Base-by-base conservation (phyloP, 129 eudicot genomes). In the Flaveria linearis region DNA sequence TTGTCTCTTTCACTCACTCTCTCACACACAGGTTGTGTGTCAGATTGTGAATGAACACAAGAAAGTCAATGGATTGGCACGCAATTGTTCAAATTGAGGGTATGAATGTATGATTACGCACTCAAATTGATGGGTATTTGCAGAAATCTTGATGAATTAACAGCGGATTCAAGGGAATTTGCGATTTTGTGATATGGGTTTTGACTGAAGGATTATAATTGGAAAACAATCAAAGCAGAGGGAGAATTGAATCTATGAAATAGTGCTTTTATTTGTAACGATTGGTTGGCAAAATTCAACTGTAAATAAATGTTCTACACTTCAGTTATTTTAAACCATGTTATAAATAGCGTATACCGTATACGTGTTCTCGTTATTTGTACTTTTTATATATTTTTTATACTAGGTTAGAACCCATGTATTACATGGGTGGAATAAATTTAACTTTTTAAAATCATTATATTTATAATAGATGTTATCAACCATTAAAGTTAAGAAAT, bases 31-130 rank as follows among this genome's bases (percentile, higher is more conserved):
- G 11, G 13, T 17, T 51, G 14, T 10, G 82, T 78, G 65, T 78
- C 72, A 55, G 18, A 17, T 18, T 77, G 81, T 77, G 75, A 77
- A 77, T 68, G 81, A 68, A 13, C 26, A n/a, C 13, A 55, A 23
- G 6, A 25, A 69, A 57, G 25, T 57, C 51, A 69, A 78, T 41
- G 26, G 50, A 28, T 61, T 26, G 62, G 28, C 12, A 69, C 46
- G 4, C 71, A 78, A 58, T 45, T 43, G 25, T 45, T 78, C 70
- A 47, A 78, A 78, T 45, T 49, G 47, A 0, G 41, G 41, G 41
- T 36, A 4, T 5, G 41, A 36, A 36, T 36, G 41, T 36, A 36
- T 36, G 41, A 36, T 36, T 36, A 36, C 41, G 41, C 41, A 52
- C 0, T 28, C 0, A 15, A 58, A 55, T 9, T 53, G 4, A 52